These are phyloP conservation scores for Phytopythium sindhum DNA, from an alignment of 352 stramenopile genomes.

Conservation along the genomic window DNA sequence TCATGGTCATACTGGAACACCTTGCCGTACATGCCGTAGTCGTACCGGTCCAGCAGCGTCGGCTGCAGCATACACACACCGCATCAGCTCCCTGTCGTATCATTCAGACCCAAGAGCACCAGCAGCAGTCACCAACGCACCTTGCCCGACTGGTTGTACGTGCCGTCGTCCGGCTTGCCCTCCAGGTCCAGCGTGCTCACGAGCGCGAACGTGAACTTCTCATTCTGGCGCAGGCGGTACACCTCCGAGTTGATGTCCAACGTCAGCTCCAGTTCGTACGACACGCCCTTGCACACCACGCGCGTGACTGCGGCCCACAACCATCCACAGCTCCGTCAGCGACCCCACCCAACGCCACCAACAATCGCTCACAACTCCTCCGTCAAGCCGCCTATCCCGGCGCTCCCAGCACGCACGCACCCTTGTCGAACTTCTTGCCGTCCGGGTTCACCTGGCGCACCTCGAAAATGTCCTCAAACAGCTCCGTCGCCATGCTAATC, in stretches of 20 bases:
- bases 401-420: slow-evolving; percentile 23
- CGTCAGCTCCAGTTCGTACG: slow-evolving; percentile 97
- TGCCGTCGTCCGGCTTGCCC: slow-evolving; percentile 94
- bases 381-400: background rate
- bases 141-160: slow-evolving; percentile 91
- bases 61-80: slow-evolving; percentile 28
- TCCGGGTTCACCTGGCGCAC: slow-evolving; percentile 96
- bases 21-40: slow-evolving; percentile 99
- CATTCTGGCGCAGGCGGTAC: slow-evolving; percentile 93
- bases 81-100: background rate
- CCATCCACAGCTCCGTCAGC: slow-evolving; percentile 8
- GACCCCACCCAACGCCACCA: too few relatives aligned
- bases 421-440: slow-evolving; percentile 97
- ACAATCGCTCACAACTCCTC: background rate
- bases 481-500: slow-evolving; percentile 73
- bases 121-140: too few relatives aligned
- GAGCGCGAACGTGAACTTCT: slow-evolving; percentile 96
- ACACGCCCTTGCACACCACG: slow-evolving; percentile 94
- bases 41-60: slow-evolving; percentile 96
- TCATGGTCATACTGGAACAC: slow-evolving; percentile 97
- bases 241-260: slow-evolving; percentile 98
- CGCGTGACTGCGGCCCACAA: slow-evolving; percentile 80
- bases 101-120: background rate
- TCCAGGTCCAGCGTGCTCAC: slow-evolving; percentile 96
- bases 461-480: slow-evolving; percentile 99